phyloP scores from a whole-genome alignment of 352 stramenopile genomes.

The Saprolegnia diclina region DNA sequence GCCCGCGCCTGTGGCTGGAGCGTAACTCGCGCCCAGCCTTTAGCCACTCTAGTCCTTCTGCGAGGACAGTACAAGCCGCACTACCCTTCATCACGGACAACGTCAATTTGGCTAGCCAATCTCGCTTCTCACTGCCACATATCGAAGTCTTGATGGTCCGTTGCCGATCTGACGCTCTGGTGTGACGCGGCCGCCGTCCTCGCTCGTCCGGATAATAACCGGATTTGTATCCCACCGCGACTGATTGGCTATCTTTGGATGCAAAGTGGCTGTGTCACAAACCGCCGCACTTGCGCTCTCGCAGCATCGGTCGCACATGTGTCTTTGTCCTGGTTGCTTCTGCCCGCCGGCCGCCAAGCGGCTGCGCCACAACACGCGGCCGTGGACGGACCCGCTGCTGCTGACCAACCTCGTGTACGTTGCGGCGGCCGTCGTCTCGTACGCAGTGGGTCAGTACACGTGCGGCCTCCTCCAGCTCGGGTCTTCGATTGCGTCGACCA shows the following conservation, averaged over 20 bases:
- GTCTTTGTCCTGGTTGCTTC: constrained; percentile 15
- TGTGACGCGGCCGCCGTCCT: too few species aligned
- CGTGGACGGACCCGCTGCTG: constrained; percentile 73
- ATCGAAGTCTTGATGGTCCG: too few species aligned
- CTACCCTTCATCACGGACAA: too few species aligned
- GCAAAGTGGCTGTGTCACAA: background rate
- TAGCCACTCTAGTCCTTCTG: too few species aligned
- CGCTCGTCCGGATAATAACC: too few species aligned
- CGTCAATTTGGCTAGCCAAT: too few species aligned
- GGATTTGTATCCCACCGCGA: background rate
- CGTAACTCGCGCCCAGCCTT: too few species aligned
- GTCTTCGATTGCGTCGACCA: constrained; percentile 57
- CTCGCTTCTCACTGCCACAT: too few species aligned
- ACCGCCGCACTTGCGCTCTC: background rate
- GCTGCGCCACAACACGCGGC: constrained; percentile 31
- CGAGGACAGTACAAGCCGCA: too few species aligned
- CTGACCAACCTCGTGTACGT: constrained; percentile 79
- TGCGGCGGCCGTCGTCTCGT: constrained; percentile 58
- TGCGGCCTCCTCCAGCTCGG: constrained; percentile 65
- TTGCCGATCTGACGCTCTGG: too few species aligned
- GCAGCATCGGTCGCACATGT: background rate
- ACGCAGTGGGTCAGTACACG: constrained; percentile 65
- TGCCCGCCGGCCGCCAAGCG: constrained; percentile 5
- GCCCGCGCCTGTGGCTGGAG: too few species aligned
- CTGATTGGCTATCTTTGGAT: background rate